Conservation (phyloP, 2,329 filamentous ascomycete species). For the Penicillium janthinellum region DNA sequence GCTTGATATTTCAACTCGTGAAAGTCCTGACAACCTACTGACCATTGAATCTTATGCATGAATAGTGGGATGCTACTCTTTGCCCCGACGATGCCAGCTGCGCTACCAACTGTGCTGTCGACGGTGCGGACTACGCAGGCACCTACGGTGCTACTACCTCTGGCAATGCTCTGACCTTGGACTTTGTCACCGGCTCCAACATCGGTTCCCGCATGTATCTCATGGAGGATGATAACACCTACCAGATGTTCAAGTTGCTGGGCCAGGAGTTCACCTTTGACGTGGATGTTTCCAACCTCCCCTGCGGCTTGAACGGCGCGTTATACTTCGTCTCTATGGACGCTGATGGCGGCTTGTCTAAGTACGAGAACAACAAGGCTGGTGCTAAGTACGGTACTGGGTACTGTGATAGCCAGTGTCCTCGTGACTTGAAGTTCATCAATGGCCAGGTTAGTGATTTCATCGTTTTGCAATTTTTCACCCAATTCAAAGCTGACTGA, state of each 20-base stretch:
- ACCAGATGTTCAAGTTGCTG: conserved; percentile 66
- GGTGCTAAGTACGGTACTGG: conserved; percentile 65
- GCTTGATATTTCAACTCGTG: background rate
- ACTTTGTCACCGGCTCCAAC: conserved; percentile 50
- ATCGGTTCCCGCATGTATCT: conserved; percentile 63
- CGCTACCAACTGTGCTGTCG: conserved; percentile 59
- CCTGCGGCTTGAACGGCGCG: conserved; percentile 72
- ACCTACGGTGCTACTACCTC: conserved; percentile 57
- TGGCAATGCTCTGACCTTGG: conserved; percentile 53
- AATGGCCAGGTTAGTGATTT: conserved; percentile 36
- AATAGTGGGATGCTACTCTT: conserved; percentile 48
- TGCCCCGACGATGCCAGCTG: conserved; percentile 55
- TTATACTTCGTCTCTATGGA: conserved; percentile 67
- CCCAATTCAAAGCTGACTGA: background rate
- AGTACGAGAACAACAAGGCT: conserved; percentile 56
- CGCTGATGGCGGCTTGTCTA: conserved; percentile 59
- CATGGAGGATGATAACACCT: conserved; percentile 62
- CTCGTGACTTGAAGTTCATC: conserved; percentile 51
- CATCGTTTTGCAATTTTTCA: background rate
- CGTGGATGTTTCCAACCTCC: conserved; percentile 68
- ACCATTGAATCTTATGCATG: background rate
- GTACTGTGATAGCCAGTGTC: conserved; percentile 65
- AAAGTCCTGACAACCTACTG: background rate
- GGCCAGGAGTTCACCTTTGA: conserved; percentile 73
- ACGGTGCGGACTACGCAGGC: conserved; percentile 57